Base-by-base conservation (phyloP, 2,329 filamentous ascomycete species). In the Metarhizium humberi region DNA sequence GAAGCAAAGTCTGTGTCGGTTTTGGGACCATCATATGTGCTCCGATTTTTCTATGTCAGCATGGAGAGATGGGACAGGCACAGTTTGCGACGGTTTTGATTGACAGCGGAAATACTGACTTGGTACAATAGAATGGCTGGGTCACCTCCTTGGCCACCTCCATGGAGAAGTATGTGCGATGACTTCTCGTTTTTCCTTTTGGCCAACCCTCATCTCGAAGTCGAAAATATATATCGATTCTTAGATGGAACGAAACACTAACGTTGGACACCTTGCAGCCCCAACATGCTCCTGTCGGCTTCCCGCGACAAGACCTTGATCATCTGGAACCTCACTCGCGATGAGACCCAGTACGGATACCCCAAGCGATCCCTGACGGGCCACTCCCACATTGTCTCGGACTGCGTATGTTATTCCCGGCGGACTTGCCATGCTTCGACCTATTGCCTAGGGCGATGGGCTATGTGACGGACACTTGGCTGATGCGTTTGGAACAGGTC, bases 261-360 rank as follows among this genome's bases (percentile, higher is more conserved):
- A 66, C 60, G 29, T 53, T 7, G 32, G 46, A 10, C 56, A 56
- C 61, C 60, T 56, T 58, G 60, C 67, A 84, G 90, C 88, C 94
- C 94, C 73, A 97, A 99, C 85, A 97, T 99, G 92, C 92, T 99
- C 75, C 86, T 99, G 71, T 99, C 94, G 67, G 92, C 83, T 72
- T 90, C 85, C 75, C 91, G 94, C 80, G 94, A 99, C 85, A 96
- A 97, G 88, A 90, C 89, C 67, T 83, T 99, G 76, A 99, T 99
- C 82, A 95, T 99, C 86, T 99, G 94, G 94, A 96, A 96, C 85
- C 85, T 99, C 72, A 97, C 94, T 78, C 92, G 94, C 79, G 92
- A 97, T 78, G 94, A 97, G 81, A 86, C 86, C 75, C 87, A 90
- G 74, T 99, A 97, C 84, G 94, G 94, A 70, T 96, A 96, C 85